These are phyloP conservation scores for Astragalus membranaceus DNA, from an alignment of 306 rosid species.

Conservation along the genomic window DNA sequence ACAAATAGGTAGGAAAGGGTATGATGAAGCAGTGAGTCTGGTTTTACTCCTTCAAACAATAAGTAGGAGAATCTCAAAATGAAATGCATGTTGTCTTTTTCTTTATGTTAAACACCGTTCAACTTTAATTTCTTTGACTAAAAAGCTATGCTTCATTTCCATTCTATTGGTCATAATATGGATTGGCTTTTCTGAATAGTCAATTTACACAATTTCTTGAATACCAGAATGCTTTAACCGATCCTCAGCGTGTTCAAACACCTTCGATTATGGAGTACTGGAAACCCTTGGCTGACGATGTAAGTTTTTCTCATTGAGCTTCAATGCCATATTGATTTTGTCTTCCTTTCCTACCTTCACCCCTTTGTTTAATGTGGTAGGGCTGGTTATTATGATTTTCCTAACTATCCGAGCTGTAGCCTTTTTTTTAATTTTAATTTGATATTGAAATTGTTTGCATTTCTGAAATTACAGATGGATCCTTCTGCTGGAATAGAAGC, in stretches of 20 bases:
- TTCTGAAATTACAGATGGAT: slow-evolving; percentile 66
- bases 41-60: too few species aligned
- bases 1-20: too few species aligned
- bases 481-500: slow-evolving; percentile 86
- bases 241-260: slow-evolving; percentile 90
- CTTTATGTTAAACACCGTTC: too few species aligned
- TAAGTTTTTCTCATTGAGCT: slow-evolving; percentile 38
- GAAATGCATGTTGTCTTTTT: too few species aligned
- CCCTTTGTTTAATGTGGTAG: neutral
- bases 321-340: neutral
- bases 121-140: too few species aligned
- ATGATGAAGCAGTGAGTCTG: too few species aligned
- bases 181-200: too few species aligned
- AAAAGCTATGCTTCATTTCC: too few species aligned
- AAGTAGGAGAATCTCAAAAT: too few species aligned
- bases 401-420: neutral
- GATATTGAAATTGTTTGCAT: slow-evolving; percentile 9
- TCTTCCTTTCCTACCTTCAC: neutral
- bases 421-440: neutral
- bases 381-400: neutral
- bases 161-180: too few species aligned
- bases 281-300: slow-evolving; percentile 97
- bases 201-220: slow-evolving; percentile 19
- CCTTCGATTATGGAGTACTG: slow-evolving; percentile 89
- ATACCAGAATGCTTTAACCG: slow-evolving; percentile 75